Evolutionary conservation across 495 filamentous ascomycete species (phyloP).

Genomic region (Podospora tetraspora): DNA sequence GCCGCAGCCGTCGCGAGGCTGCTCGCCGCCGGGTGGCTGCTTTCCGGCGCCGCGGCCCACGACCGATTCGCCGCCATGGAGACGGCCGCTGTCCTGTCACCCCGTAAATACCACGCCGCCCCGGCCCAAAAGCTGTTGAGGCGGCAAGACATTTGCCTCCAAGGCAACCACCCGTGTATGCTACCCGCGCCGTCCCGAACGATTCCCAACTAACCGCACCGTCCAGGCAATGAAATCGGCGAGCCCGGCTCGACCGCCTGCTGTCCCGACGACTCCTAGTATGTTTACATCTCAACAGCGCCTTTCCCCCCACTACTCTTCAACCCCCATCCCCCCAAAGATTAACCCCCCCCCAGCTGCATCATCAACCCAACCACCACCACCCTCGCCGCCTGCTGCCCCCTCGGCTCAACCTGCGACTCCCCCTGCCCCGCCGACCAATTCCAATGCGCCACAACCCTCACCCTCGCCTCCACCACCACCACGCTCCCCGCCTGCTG

Average conservation of each 20-base stretch:
- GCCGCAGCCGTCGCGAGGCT: background rate
- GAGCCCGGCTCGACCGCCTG: conserved; percentile 2
- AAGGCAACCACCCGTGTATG: conserved; percentile 8
- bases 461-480: conserved; percentile 21
- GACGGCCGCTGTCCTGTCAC: conserved; percentile 4
- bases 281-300: background rate
- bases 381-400: conserved; percentile 33
- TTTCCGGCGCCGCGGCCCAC: conserved; percentile 1
- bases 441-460: conserved; percentile 21
- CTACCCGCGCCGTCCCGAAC: background rate
- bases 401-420: conserved; percentile 32
- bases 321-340: background rate
- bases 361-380: conserved; percentile 21
- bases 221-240: conserved; percentile 14
- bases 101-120: conserved; percentile 6
- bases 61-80: conserved; percentile 6
- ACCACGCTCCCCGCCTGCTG: conserved; percentile 34
- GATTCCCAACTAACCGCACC: conserved; percentile 2
- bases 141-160: conserved; percentile 4
- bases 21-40: conserved; percentile 7
- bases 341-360: conserved; percentile 20
- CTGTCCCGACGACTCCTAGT: conserved; percentile 13
- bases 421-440: conserved; percentile 25
- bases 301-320: background rate
- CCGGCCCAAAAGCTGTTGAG: conserved; percentile 4